phyloP scores from a whole-genome alignment of 2,329 filamentous ascomycete species.

The Alternaria tenuissima region DNA sequence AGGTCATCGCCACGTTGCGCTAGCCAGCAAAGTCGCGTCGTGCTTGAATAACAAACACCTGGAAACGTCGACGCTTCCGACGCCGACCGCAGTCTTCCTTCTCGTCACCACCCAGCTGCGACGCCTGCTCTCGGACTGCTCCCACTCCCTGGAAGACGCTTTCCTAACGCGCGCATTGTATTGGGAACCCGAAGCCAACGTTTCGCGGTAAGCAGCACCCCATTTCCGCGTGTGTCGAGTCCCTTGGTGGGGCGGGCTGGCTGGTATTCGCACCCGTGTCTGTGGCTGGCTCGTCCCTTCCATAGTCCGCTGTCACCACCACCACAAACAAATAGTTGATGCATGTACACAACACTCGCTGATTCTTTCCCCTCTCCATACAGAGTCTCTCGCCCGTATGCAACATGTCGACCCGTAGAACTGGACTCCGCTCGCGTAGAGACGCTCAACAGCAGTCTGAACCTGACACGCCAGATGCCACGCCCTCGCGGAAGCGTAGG shows the following conservation, averaged over 20 bases:
- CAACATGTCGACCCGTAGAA: constrained; percentile 25
- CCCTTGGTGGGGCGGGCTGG: constrained; percentile 18
- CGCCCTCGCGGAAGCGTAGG: constrained; percentile 58
- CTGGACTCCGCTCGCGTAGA: constrained; percentile 28
- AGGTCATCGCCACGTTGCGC: constrained; percentile 16
- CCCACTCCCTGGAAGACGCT: constrained; percentile 3
- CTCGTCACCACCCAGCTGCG: constrained; percentile 9
- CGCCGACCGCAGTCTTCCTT: constrained; percentile 8
- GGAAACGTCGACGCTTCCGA: constrained; percentile 16
- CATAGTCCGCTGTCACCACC: constrained; percentile 12
- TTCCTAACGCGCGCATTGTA: constrained; percentile 6
- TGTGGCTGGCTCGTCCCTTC: constrained; percentile 13
- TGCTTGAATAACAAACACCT: constrained; percentile 23
- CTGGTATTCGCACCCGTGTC: constrained; percentile 1
- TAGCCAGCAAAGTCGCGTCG: constrained; percentile 23
- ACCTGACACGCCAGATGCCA: constrained; percentile 58
- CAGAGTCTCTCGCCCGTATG: constrained; percentile 25
- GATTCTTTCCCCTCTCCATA: constrained; percentile 12
- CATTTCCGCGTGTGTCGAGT: constrained; percentile 20
- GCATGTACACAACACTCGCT: constrained; percentile 21
- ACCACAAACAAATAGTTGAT: constrained; percentile 12
- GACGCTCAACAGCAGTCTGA: constrained; percentile 48
- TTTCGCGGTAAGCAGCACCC: constrained; percentile 24
- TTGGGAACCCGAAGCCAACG: constrained; percentile 12
- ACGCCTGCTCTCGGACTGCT: constrained; percentile 8